Evolutionary conservation across 108 stramenopile species (phyloP), one percentile per base, ranked within the genome.

Genomic region (Asterionellopsis glacialis): DNA sequence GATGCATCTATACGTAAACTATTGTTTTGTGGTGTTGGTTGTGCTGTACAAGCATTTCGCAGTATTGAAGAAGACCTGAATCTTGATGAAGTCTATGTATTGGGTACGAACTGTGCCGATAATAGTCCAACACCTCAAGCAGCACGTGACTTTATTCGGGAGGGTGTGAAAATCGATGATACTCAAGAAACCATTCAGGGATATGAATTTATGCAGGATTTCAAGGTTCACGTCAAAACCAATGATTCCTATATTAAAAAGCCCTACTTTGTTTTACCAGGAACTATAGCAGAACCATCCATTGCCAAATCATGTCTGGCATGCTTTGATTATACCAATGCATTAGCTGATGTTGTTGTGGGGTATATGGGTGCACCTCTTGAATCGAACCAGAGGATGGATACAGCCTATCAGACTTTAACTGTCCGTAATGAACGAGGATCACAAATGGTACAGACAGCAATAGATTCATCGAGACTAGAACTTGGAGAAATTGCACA

Each of bases 181-280:
- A 7, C 2, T 5, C 33, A 33, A 33, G n/a, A 22, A 44, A 43
- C 26, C 10, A 66, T 77, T 10, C 47, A 53, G 13, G 86, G 84
- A 4, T 91, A 91, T 61, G 90, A 91, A 61, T 91, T 91, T 61
- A 91, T 87, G 86, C 90, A 90, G 63, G 89, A 90, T 45, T 90
- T 86, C 59, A 64, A 74, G 45, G 89, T 90, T 15, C 89, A 90
- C 44, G 85, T 87, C 42, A 90, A 90, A 42, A 79, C 78, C 16
- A 64, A 60, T 18, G 79, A 76, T 53, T 65, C 53, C 1, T 90
- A 91, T 67, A 62, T 83, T 21, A 78, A 72, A 14, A 74, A 73
- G 40, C 90, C 90, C 1, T 91, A 91, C 42, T 91, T 91, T 74
- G 69, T 79, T 43, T 73, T 91, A 45, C 86, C 85, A 25, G 85